A percentile compares a stretch with the other conserved stretches of the same genome.
Evolutionary conservation across 2,329 filamentous ascomycete species (phyloP).

Genomic region (Dactylellina cionopaga): DNA sequence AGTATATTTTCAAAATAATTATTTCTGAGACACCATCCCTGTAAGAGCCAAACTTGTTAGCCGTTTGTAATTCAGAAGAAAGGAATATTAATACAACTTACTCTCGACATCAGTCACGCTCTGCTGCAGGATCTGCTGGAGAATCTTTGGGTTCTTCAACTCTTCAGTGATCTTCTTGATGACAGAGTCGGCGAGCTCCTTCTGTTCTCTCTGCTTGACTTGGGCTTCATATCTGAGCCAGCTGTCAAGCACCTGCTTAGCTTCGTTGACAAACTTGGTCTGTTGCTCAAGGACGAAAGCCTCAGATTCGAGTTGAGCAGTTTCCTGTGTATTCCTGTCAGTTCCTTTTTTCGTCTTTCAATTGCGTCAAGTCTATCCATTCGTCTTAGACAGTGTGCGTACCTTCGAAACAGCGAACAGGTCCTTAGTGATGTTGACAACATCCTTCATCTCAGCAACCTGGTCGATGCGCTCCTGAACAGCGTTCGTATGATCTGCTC

Average conservation of each 20-base stretch:
- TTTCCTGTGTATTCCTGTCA: constrained; percentile 73
- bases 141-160: constrained; percentile 94
- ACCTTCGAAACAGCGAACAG: constrained; percentile 99
- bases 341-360: not conserved
- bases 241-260: constrained; percentile 93
- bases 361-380: not conserved
- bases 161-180: constrained; percentile 99
- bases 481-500: constrained; percentile 92
- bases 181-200: constrained; percentile 88
- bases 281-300: constrained; percentile 97
- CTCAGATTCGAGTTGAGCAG: constrained; percentile 92
- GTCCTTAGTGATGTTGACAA: constrained; percentile 95
- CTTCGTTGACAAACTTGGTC: constrained; percentile 89
- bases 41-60: constrained; percentile 6
- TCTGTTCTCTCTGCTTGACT: constrained; percentile 98
- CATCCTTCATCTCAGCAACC: constrained; percentile 91
- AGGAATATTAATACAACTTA: not conserved
- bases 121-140: constrained; percentile 98
- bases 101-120: constrained; percentile 90
- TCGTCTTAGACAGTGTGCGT: constrained; percentile 57
- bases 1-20: not conserved
- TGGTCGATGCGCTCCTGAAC: constrained; percentile 94
- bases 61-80: not conserved
- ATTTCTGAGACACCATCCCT: constrained; percentile 52
- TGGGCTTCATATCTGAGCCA: constrained; percentile 99